Conservation (phyloP, 129 eudicot species). For the Calendula officinalis region DNA sequence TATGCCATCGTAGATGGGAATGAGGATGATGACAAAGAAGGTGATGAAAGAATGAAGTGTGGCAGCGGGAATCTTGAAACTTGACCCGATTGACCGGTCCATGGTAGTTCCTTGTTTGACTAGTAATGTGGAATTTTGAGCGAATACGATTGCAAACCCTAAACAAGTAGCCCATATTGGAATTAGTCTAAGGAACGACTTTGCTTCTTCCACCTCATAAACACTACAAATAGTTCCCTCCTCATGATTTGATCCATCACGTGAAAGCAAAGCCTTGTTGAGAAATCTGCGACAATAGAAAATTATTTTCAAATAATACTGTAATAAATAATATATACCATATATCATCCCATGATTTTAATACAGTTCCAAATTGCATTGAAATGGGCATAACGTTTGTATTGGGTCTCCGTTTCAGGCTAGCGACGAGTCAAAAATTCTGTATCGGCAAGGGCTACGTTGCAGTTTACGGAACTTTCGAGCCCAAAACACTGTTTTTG, state of each 20-base stretch:
- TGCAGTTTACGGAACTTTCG: no score
- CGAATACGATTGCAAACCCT: conserved; percentile 36
- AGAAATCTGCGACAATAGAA: conserved; percentile 34
- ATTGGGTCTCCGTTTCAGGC: no score
- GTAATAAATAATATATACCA: no score
- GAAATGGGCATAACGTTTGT: no score
- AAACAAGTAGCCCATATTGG: conserved; percentile 59
- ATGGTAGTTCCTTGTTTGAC: conserved; percentile 60
- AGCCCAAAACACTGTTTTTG: no score
- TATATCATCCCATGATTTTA: no score
- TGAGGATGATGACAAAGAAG: conserved; percentile 29
- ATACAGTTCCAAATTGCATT: no score
- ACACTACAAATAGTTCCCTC: conserved; percentile 21
- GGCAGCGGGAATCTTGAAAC: conserved; percentile 56
- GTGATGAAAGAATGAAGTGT: conserved; percentile 41
- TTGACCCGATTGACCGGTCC: conserved; percentile 49
- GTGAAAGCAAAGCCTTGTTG: conserved; percentile 39
- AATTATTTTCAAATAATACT: no score
- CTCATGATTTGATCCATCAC: conserved; percentile 19
- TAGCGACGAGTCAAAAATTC: no score
- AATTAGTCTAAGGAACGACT: conserved; percentile 36
- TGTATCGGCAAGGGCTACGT: no score
- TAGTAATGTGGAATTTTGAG: conserved; percentile 58
- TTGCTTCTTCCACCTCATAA: conserved; percentile 50
- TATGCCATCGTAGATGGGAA: conserved; percentile 55